A percentile compares a stretch with the other conserved stretches of the same genome.
Evolutionary conservation across 192 early-diverging fungal species (phyloP).

Genomic region (Haplosporangium gracile): DNA sequence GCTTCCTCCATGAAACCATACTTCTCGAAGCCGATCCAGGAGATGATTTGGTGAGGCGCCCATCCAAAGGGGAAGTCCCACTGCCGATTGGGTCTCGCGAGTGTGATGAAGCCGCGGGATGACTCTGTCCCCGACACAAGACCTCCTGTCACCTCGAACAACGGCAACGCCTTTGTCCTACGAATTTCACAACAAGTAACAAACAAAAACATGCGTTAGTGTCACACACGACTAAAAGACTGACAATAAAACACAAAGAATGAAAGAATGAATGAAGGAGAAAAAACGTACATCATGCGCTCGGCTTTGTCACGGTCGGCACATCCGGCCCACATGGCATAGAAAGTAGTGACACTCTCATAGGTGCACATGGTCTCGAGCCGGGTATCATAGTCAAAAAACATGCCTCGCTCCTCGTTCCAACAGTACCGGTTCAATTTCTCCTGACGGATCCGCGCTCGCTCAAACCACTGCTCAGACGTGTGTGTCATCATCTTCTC

Average conservation of each 20-base stretch:
- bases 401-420: slow-evolving; percentile 83
- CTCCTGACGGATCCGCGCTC: slow-evolving; percentile 72
- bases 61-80: slow-evolving; percentile 97
- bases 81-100: slow-evolving; percentile 93
- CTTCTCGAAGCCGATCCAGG: slow-evolving; percentile 89
- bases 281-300: slow-evolving; percentile 69
- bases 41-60: slow-evolving; percentile 99
- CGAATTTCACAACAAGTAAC: background rate
- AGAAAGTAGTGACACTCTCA: slow-evolving; percentile 91
- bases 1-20: slow-evolving; percentile 86
- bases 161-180: slow-evolving; percentile 64
- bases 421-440: slow-evolving; percentile 87
- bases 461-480: slow-evolving; percentile 70
- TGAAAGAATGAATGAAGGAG: background rate
- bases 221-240: background rate
- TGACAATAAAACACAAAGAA: background rate
- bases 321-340: slow-evolving; percentile 93
- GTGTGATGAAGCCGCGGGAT: slow-evolving; percentile 84
- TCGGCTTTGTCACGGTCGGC: slow-evolving; percentile 83
- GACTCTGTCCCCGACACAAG: slow-evolving; percentile 93
- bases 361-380: slow-evolving; percentile 76
- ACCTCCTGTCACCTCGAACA: slow-evolving; percentile 94
- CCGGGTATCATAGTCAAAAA: slow-evolving; percentile 92
- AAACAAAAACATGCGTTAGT: slow-evolving; percentile 4
- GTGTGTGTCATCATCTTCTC: slow-evolving; percentile 51